Evolutionary conservation across 2,329 filamentous ascomycete species (phyloP), one percentile per base, ranked within the genome.

Genomic region (Colletotrichum paranaense): DNA sequence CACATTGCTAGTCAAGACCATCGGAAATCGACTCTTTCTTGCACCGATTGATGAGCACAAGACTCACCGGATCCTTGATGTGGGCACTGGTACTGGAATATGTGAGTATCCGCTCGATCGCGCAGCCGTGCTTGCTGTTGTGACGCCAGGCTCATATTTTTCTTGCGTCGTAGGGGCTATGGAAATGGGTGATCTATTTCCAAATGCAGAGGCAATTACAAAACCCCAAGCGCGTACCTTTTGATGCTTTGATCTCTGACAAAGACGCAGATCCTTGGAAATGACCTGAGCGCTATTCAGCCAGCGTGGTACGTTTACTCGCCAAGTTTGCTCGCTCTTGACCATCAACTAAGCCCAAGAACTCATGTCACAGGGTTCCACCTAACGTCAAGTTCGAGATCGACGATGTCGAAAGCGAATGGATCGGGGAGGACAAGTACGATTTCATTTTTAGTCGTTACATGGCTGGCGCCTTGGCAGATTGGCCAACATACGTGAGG

Each of bases 341-440:
- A 38, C 49, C 6, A 28, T 19, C 2, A n/a, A 24, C 9, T 2
- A 7, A 26, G 4, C 32, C 8, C 5, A 14, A 16, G 60, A 12
- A 12, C 28, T 28, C 6, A 28, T 28, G 28, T 22, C 4, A 9
- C 0, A 58, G 80, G 77, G 76, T 94, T 0, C 93, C 93, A 0
- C 88, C 85, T 35, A 93, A 93, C 76, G 88, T 91, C 72, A 86
- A 88, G 69, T 93, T 93, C 76, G 85, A 91, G 68, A 87, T 93
- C 42, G 91, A 93, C 78, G 91, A 93, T 77, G 88, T 89, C 32
- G 89, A 91, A 78, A 84, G 87, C 28, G 74, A 78, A 16, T 85
- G 84, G 84, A 80, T 83, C 74, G 76, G 80, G 1, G 16, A 55
- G 35, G 32, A 35, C 9, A 77, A 77, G 65, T 82, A 81, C 67